Evolutionary conservation across 495 filamentous ascomycete genomes (phyloP).

Genomic region (Echria macrotheca): DNA sequence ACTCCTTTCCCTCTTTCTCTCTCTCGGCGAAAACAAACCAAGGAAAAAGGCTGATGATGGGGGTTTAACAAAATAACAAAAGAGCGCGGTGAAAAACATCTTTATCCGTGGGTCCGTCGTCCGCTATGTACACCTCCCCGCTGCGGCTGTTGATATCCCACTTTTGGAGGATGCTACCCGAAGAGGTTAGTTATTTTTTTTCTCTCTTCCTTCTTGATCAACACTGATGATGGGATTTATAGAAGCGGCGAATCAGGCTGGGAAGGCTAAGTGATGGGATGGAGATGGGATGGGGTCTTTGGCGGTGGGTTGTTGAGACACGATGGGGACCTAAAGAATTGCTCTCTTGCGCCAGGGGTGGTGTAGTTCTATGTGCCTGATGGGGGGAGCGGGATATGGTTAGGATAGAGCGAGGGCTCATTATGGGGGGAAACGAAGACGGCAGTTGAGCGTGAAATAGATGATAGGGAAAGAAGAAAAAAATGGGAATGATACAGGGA

Average conservation of each 20-base stretch:
- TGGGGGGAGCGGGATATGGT: too few relatives aligned
- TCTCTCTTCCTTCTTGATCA: too few relatives aligned
- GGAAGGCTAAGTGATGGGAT: constrained; percentile 11
- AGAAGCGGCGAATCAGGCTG: constrained; percentile 13
- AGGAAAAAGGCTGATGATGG: too few relatives aligned
- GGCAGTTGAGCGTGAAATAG: too few relatives aligned
- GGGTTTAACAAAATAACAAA: neutral
- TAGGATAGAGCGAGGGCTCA: too few relatives aligned
- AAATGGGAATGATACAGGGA: too few relatives aligned
- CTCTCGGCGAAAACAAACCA: too few relatives aligned
- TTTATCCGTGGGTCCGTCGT: constrained; percentile 97
- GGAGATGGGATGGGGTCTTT: neutral
- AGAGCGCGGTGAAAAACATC: constrained; percentile 90
- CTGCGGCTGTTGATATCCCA: constrained; percentile 79
- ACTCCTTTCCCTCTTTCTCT: neutral
- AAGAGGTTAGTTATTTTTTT: constrained; percentile 58
- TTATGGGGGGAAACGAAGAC: too few relatives aligned
- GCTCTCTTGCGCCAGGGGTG: too few relatives aligned
- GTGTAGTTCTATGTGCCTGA: too few relatives aligned
- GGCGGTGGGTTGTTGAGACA: neutral
- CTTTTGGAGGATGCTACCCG: constrained; percentile 93
- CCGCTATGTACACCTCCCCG: constrained; percentile 87
- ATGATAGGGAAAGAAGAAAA: too few relatives aligned
- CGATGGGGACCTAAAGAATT: too few relatives aligned
- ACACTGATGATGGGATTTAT: neutral